Evolutionary conservation across 1,284 basidiomycete species (phyloP), one percentile per base, ranked within the genome.

Genomic region (Filobasidium uniguttulatum): DNA sequence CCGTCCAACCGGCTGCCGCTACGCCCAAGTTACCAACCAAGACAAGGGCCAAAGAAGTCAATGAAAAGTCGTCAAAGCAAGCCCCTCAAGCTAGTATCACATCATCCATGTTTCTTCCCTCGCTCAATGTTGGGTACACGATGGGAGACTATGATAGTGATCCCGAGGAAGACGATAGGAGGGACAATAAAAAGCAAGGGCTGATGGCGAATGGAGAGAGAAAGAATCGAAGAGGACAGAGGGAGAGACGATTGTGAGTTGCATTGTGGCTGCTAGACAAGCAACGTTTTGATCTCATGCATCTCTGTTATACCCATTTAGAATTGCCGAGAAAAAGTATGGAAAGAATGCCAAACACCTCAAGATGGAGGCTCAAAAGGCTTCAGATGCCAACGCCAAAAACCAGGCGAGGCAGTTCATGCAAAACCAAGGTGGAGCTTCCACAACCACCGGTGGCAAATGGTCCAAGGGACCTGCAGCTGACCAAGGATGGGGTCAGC

Each of bases 291-390:
- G n/a, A 26, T 37, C 49, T 8, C 14, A n/a, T n/a, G n/a, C n/a
- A n/a, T n/a, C n/a, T n/a, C n/a, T n/a, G n/a, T n/a, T n/a, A n/a
- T n/a, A 7, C 28, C 30, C 12, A 7, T 34, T 15, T 59, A 94
- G 90, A 1, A 91, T 97, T 56, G 96, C 90, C 89, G 91, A 94
- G 72, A 91, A 90, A 71, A 96, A 91, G 68, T 96, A 81, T 62
- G 91, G 91, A 48, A 78, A 75, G 56, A 80, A 82, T 54, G 91
- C 91, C 12, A 93, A 91, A 65, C 91, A 96, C 68, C 75, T 91
- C 68, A 82, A 83, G 66, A 82, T 79, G 60, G 66, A 61, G 41
- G 59, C 59, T 28, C 54, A 59, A 44, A 48, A 54, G 28, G 44
- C 33, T 6, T 50, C 20, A 14, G 40, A 37, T 6, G 53, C 43